Evolutionary conservation across 768 basidiomycete genomes (phyloP).

Genomic region (Ramaria sp.): DNA sequence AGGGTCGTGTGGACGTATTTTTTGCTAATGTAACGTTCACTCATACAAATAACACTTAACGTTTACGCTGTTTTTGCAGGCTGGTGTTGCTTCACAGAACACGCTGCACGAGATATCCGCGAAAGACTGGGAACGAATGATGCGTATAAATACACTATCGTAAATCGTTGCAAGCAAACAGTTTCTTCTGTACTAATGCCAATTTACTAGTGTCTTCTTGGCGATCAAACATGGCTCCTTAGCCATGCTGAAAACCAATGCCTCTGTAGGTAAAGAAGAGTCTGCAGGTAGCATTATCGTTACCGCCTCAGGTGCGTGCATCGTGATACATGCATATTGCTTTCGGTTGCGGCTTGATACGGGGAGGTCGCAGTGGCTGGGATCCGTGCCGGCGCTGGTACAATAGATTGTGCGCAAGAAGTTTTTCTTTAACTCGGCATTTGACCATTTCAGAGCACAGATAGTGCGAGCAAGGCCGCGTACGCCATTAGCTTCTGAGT

Average conservation of each 20-base stretch:
- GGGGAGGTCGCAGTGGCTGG: conserved; percentile 53
- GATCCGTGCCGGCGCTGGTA: conserved; percentile 70
- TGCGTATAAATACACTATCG: conserved; percentile 72
- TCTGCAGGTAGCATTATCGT: conserved; percentile 78
- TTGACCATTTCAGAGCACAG: conserved; percentile 28
- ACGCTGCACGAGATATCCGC: conserved; percentile 43
- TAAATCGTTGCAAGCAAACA: conserved; percentile 18
- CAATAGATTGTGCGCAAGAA: conserved; percentile 58
- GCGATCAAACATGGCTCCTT: conserved; percentile 79
- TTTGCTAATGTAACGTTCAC: conserved; percentile 71
- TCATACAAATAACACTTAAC: neutral
- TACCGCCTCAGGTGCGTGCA: conserved; percentile 64
- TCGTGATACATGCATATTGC: neutral
- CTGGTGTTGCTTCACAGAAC: conserved; percentile 44
- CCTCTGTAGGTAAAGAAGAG: conserved; percentile 54
- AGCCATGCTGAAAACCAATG: conserved; percentile 65
- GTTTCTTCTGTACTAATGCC: neutral
- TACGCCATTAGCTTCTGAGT: conserved; percentile 27
- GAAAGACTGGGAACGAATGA: conserved; percentile 61
- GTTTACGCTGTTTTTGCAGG: conserved; percentile 30
- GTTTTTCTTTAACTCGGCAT: neutral
- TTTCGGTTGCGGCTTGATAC: conserved; percentile 3
- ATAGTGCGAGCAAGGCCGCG: conserved; percentile 92
- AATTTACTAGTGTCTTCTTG: conserved; percentile 59
- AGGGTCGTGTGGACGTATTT: conserved; percentile 85